A percentile compares a stretch with the other conserved stretches of the same genome.
phyloP scores from a whole-genome alignment of 176 grass and related monocot genomes.

The Carex littledalei region DNA sequence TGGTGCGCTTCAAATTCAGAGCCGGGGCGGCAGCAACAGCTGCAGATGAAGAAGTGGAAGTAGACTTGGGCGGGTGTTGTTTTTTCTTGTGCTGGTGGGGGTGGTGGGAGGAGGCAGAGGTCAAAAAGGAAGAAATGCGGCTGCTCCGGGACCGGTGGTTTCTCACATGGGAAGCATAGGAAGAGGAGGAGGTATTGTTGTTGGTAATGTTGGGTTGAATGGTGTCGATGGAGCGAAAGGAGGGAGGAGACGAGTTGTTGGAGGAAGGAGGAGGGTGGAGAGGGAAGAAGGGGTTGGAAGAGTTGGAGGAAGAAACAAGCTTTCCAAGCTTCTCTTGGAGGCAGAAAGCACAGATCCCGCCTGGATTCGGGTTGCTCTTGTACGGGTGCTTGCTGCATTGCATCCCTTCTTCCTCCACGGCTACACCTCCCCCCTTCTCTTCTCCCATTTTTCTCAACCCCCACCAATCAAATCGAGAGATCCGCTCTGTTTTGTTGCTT shows the following conservation, averaged over 20 bases:
- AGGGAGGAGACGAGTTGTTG: slow-evolving; percentile 31
- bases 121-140: background rate
- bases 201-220: background rate
- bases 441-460: background rate
- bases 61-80: background rate
- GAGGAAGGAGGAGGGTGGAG: slow-evolving; percentile 57
- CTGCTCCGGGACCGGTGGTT: background rate
- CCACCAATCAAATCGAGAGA: background rate
- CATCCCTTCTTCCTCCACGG: slow-evolving; percentile 11
- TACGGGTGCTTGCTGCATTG: slow-evolving; percentile 89
- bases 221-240: slow-evolving; percentile 37
- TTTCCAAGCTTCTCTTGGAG: slow-evolving; percentile 99
- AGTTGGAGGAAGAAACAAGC: slow-evolving; percentile 88
- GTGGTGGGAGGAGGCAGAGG: background rate
- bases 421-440: slow-evolving; percentile 40
- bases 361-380: slow-evolving; percentile 48
- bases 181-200: slow-evolving; percentile 7
- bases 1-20: slow-evolving; percentile 56
- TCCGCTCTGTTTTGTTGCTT: background rate
- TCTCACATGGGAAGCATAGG: slow-evolving; percentile 2
- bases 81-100: background rate
- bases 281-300: slow-evolving; percentile 62
- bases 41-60: slow-evolving; percentile 2
- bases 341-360: slow-evolving; percentile 94
- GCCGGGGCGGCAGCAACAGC: slow-evolving; percentile 2